Percentiles rank a stretch among this genome's conserved stretches.
Evolutionary conservation across 495 filamentous ascomycete species (phyloP).

Genomic region (Daldinia decipiens): DNA sequence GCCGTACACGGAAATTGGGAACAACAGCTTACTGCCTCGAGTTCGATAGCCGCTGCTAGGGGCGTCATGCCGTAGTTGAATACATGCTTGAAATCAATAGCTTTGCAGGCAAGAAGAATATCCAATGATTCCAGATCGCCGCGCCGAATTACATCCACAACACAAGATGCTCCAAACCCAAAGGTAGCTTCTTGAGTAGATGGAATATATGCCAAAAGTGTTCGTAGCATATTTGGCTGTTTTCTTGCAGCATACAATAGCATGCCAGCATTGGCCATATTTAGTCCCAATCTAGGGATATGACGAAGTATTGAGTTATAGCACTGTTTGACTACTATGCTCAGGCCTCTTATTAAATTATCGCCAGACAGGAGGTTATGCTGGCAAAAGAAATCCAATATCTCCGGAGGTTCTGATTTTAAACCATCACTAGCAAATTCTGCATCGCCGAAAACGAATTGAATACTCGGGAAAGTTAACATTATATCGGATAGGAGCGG

Average conservation of each 20-base stretch:
- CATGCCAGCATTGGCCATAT: too few relatives aligned
- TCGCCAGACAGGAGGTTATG: too few relatives aligned
- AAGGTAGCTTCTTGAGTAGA: not conserved
- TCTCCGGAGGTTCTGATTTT: too few relatives aligned
- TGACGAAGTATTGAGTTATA: too few relatives aligned
- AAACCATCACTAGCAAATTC: too few relatives aligned
- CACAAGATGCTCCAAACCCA: not conserved
- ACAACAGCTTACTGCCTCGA: not conserved
- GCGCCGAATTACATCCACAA: too few relatives aligned
- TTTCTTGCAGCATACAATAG: too few relatives aligned
- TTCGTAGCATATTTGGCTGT: not conserved
- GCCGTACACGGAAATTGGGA: not conserved
- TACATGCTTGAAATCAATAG: conserved; percentile 7
- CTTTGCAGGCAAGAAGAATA: conserved; percentile 6
- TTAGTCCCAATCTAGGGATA: too few relatives aligned
- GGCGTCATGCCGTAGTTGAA: too few relatives aligned
- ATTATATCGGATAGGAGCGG: not conserved
- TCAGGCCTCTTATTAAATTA: too few relatives aligned
- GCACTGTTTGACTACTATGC: too few relatives aligned
- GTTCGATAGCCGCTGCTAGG: not conserved
- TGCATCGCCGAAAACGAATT: not conserved
- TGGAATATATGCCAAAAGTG: not conserved
- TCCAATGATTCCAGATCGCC: conserved; percentile 8
- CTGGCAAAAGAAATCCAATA: too few relatives aligned
- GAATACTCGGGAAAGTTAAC: not conserved